phyloP scores from a whole-genome alignment of 2,329 filamentous ascomycete species.

The Pyrenochaeta sp. region DNA sequence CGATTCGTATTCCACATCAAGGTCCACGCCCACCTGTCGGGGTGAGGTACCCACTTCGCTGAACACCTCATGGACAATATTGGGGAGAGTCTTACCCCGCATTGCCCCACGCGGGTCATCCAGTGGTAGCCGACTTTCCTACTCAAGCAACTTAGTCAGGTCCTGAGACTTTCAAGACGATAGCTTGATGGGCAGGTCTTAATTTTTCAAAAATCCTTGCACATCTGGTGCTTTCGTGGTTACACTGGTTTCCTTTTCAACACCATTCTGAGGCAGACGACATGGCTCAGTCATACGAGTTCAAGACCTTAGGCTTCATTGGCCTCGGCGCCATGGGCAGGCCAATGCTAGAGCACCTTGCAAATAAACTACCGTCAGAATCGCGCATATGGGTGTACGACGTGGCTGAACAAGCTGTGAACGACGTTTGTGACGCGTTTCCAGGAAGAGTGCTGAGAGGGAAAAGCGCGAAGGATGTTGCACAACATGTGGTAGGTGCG shows the following conservation, averaged over 20 bases:
- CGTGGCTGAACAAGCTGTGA: constrained; percentile 54
- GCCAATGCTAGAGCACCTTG: constrained; percentile 62
- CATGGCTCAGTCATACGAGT: constrained; percentile 33
- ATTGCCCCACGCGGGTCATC: constrained; percentile 5
- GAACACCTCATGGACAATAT: not conserved
- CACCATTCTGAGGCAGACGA: not conserved
- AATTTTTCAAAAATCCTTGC: not conserved
- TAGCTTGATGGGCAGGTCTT: not conserved
- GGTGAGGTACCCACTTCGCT: not conserved
- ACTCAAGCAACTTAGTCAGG: not conserved
- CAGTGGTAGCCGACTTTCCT: not conserved
- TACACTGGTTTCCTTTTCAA: not conserved
- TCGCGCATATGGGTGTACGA: constrained; percentile 60
- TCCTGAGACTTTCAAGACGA: not conserved
- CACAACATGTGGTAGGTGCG: constrained; percentile 57
- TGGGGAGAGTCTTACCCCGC: constrained; percentile 20
- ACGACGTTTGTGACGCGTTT: constrained; percentile 54
- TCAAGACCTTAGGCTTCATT: constrained; percentile 58
- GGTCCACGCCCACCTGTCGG: not conserved
- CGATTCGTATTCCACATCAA: not conserved
- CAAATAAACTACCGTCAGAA: constrained; percentile 55
- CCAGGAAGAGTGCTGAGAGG: constrained; percentile 51
- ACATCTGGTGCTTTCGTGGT: too few relatives aligned
- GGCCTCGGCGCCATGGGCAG: constrained; percentile 65
- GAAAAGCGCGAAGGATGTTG: constrained; percentile 57